Conservation (phyloP, 352 stramenopile genomes). For the Bremia lactucae region DNA sequence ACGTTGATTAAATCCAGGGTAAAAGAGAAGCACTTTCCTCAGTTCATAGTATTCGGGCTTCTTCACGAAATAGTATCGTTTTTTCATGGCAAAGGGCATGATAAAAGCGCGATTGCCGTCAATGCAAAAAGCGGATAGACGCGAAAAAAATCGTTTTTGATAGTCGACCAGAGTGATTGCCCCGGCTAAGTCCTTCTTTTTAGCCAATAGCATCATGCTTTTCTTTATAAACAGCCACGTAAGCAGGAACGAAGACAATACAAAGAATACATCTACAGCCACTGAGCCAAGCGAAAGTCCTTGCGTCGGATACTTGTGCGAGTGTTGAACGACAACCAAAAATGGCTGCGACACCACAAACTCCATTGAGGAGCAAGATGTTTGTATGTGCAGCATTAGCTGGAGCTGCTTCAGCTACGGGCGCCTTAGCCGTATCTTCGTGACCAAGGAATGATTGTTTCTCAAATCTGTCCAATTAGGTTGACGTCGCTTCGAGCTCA, state of each 20-base stretch:
- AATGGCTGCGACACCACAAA: slow-evolving; percentile 29
- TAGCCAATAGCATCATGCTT: slow-evolving; percentile 12
- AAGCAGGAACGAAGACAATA: slow-evolving; percentile 33
- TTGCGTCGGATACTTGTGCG: slow-evolving; percentile 18
- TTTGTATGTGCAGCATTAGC: slow-evolving; percentile 4
- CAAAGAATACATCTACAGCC: slow-evolving; percentile 35
- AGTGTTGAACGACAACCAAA: slow-evolving; percentile 23
- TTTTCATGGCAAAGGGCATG: too few relatives aligned
- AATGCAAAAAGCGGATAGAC: slow-evolving; percentile 45
- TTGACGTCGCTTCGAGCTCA: too few relatives aligned
- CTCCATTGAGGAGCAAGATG: slow-evolving; percentile 27
- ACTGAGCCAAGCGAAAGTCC: slow-evolving; percentile 19
- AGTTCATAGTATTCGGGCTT: slow-evolving; percentile 25
- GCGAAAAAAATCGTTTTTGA: slow-evolving; percentile 35
- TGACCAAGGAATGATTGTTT: not conserved
- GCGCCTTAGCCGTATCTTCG: not conserved
- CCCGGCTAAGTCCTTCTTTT: slow-evolving; percentile 10
- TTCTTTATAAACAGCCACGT: slow-evolving; percentile 33
- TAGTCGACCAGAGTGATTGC: slow-evolving; percentile 27
- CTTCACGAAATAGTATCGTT: too few relatives aligned
- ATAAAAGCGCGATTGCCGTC: too few relatives aligned
- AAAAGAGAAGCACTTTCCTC: slow-evolving; percentile 29
- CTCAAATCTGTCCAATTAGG: too few relatives aligned
- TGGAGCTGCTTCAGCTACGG: not conserved
- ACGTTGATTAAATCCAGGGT: slow-evolving; percentile 24